Conservation (phyloP, 2,329 filamentous ascomycete species). For the Boeremia lycopersici region DNA sequence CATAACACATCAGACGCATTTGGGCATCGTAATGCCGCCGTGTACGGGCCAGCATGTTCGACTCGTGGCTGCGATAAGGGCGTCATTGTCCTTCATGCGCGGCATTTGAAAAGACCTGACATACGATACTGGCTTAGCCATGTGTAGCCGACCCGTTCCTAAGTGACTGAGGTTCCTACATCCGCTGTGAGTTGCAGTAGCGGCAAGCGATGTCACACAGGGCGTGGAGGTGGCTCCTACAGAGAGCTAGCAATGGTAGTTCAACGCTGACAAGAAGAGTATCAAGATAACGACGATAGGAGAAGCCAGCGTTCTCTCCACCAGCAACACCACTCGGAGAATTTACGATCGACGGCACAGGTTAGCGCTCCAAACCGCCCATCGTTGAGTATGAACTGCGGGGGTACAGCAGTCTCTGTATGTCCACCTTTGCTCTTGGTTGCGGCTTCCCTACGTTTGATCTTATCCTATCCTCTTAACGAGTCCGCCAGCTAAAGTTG, state of each 20-base stretch:
- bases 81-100: background rate
- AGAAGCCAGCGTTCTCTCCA: background rate
- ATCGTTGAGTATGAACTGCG: no score
- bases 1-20: conserved; percentile 2
- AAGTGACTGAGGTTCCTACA: conserved; percentile 3
- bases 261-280: background rate
- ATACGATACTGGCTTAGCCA: conserved; percentile 13
- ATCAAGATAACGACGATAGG: conserved; percentile 17
- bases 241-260: conserved; percentile 6
- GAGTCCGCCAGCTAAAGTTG: background rate
- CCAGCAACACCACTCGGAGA: conserved; percentile 1
- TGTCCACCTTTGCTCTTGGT: no score
- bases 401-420: no score
- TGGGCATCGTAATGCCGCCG: conserved; percentile 13
- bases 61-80: conserved; percentile 27
- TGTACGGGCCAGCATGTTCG: conserved; percentile 1
- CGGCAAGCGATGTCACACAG: conserved; percentile 17
- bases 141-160: conserved; percentile 13
- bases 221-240: conserved; percentile 27
- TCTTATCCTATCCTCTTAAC: no score
- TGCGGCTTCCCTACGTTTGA: no score
- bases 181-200: conserved; percentile 28
- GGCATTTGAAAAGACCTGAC: background rate
- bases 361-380: background rate
- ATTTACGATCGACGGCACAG: background rate